Base-by-base conservation (phyloP, 1,139 yeast species). In the Scheffersomyces insectosa region DNA sequence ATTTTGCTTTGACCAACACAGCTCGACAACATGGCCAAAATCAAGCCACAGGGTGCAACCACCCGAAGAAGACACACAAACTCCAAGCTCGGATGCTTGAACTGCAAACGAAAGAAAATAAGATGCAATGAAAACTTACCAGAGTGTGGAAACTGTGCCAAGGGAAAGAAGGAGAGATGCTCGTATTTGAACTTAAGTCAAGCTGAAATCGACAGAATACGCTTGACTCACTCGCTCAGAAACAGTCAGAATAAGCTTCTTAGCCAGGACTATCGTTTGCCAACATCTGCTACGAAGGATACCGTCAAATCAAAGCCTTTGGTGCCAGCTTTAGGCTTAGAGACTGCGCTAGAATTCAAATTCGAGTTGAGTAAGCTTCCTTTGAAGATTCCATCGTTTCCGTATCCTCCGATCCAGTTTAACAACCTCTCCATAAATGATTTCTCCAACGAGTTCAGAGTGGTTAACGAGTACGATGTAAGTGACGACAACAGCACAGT, bases 41-140 rank as follows among this genome's bases (percentile, higher is more conserved):
- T 4, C 37, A 37, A 15, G 7, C 20, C 11, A 10, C 13, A 10
- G 12, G 33, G 12, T 0, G 39, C 52, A 2, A 45, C 44, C 28
- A 56, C 65, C 11, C 54, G 77, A 42, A 62, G 72, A 45, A 65
- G 56, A 48, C 79, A 73, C 50, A 70, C 72, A 16, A 73, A 73
- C 54, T 70, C 76, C 8, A 71, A 68, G 47, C 51, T 62, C 38
- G 80, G 80, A 2, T 75, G 80, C 51, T 45, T 52, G 11, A 68
- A 67, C 42, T 75, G 80, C 57, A 75, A 74, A 49, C 57, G 66
- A 38, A 65, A 75, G 47, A 70, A 74, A 51, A 70, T 75, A 33
- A 66, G 78, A 45, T 75, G 80, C 55, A 77, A 75, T 49, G 80
- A 75, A 53, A 63, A 60, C 23, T 53, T 68, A 14, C 80, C 80